Conservation (phyloP, 1,284 basidiomycete species). For the Papiliotrema laurentii region DNA sequence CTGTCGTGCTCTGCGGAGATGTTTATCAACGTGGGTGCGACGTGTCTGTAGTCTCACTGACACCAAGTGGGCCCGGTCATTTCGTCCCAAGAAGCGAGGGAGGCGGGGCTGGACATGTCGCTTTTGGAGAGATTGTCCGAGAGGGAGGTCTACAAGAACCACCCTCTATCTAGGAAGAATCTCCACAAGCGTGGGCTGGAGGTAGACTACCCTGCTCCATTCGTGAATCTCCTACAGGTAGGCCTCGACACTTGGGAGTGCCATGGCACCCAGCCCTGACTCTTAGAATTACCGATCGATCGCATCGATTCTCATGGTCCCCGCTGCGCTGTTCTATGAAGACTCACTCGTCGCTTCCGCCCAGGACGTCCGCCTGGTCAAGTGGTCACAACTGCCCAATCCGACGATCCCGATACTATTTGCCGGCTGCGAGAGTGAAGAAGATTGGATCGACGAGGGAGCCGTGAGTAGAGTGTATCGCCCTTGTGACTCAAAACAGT, state of each 20-base stretch:
- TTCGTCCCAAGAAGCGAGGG: conserved; percentile 29
- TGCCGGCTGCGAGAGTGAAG: conserved; percentile 30
- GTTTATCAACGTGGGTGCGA: conserved; percentile 30
- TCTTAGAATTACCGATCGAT: conserved; percentile 46
- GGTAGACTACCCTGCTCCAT: conserved; percentile 3
- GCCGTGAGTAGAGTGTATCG: conserved; percentile 1
- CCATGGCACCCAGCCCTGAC: not conserved
- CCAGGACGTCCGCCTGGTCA: conserved; percentile 20
- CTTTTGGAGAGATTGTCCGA: conserved; percentile 44
- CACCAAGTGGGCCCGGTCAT: conserved; percentile 41
- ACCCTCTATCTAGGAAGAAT: conserved; percentile 17
- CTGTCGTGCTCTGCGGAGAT: conserved; percentile 45
- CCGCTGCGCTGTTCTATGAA: conserved; percentile 47
- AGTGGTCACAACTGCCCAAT: conserved; percentile 36
- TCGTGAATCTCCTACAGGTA: conserved; percentile 15
- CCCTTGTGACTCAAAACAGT: no score
- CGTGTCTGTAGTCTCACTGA: not conserved
- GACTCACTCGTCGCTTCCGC: conserved; percentile 41
- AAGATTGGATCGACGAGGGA: conserved; percentile 45
- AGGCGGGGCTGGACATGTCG: conserved; percentile 42
- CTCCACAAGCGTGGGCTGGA: not conserved
- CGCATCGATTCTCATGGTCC: conserved; percentile 44
- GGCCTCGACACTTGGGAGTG: not conserved
- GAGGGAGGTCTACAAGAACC: conserved; percentile 29
- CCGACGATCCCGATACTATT: conserved; percentile 41